Conservation (phyloP, 208 protist species). For the Trypanosoma cruzi region DNA sequence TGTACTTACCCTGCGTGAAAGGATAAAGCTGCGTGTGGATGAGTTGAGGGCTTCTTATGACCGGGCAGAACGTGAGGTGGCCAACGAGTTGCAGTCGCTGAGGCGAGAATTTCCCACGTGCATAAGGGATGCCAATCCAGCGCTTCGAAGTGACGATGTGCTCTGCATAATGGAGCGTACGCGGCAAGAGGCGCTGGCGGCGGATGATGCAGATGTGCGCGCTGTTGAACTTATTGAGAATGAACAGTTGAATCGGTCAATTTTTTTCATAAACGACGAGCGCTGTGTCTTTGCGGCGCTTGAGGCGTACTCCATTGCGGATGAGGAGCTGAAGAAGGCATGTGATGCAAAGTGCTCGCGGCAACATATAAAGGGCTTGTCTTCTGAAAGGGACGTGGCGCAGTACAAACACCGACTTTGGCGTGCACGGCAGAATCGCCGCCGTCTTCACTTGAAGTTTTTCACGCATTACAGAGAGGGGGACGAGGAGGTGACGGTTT, state of each 20-base stretch:
- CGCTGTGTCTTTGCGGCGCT: conserved; percentile 50
- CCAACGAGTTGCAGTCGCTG: conserved; percentile 32
- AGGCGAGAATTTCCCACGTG: conserved; percentile 45
- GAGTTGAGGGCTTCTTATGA: conserved; percentile 37
- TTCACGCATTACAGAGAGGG: conserved; percentile 24
- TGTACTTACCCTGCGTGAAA: conserved; percentile 33
- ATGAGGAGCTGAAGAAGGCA: conserved; percentile 47
- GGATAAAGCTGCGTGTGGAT: conserved; percentile 33
- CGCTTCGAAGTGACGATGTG: conserved; percentile 48
- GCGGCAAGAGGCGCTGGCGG: conserved; percentile 36
- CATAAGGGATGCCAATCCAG: conserved; percentile 62
- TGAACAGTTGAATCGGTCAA: conserved; percentile 42
- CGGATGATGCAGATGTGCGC: conserved; percentile 27
- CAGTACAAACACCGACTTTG: conserved; percentile 54
- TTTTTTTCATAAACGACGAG: conserved; percentile 56
- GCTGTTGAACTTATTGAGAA: conserved; percentile 33
- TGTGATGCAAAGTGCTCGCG: conserved; percentile 22
- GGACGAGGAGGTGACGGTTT: conserved; percentile 32
- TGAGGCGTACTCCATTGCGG: conserved; percentile 41
- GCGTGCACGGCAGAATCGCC: conserved; percentile 40
- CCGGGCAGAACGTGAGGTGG: conserved; percentile 39
- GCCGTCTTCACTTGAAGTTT: conserved; percentile 28
- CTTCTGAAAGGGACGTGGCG: conserved; percentile 32
- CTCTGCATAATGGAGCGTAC: conserved; percentile 34
- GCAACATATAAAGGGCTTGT: conserved; percentile 28